Evolutionary conservation across 1,284 basidiomycete genomes (phyloP).

Genomic region (Phaffia rhodozyma): DNA sequence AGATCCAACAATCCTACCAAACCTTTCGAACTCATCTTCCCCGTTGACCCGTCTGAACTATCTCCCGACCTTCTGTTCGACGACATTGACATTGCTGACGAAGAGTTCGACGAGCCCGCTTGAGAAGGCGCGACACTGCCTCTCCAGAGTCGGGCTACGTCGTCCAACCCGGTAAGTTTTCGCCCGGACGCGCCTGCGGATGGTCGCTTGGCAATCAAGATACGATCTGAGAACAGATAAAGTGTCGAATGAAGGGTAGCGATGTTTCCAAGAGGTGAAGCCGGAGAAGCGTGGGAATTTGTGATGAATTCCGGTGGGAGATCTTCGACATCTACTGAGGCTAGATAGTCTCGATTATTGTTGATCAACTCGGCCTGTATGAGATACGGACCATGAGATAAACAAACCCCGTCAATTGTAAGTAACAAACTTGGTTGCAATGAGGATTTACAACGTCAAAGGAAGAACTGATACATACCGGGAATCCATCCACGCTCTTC

Average conservation of each 20-base stretch:
- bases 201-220: constrained; percentile 82
- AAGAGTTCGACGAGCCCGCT: not conserved
- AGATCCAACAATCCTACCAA: constrained; percentile 74
- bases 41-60: constrained; percentile 40
- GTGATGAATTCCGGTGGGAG: constrained; percentile 43
- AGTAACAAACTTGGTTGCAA: too few species aligned
- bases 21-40: constrained; percentile 76
- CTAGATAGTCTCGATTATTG: constrained; percentile 74
- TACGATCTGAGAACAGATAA: constrained; percentile 88
- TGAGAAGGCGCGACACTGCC: constrained; percentile 23
- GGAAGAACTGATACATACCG: constrained; percentile 36
- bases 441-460: too few species aligned
- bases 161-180: constrained; percentile 68
- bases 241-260: constrained; percentile 65
- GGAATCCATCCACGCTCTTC: constrained; percentile 79
- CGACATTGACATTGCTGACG: constrained; percentile 23
- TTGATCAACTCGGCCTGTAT: constrained; percentile 61
- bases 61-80: constrained; percentile 44
- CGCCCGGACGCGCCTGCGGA: constrained; percentile 60
- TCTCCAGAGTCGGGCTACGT: constrained; percentile 63
- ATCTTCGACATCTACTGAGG: constrained; percentile 90
- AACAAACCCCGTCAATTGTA: too few species aligned
- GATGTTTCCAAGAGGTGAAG: constrained; percentile 1
- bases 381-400: not conserved
- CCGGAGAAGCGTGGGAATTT: constrained; percentile 7